Evolutionary conservation across 2,329 filamentous ascomycete species (phyloP).

Genomic region (Neobulgaria alba): DNA sequence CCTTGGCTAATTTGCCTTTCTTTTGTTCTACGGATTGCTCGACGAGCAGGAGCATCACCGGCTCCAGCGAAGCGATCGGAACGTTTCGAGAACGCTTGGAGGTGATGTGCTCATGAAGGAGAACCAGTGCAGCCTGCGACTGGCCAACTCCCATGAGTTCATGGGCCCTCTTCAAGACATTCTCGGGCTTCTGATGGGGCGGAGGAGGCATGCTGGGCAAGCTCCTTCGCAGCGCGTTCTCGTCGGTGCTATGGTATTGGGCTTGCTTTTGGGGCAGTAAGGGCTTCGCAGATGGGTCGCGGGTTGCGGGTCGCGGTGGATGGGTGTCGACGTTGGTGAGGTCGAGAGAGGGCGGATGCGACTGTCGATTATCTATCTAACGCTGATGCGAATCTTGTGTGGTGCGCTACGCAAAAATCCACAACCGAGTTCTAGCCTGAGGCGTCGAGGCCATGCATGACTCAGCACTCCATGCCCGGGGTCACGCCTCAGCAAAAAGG

Average conservation of each 20-base stretch:
- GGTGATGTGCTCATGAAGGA: slow-evolving; percentile 98
- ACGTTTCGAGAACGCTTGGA: slow-evolving; percentile 97
- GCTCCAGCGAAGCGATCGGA: slow-evolving; percentile 91
- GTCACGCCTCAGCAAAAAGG: too few species aligned
- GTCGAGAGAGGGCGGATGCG: too few species aligned
- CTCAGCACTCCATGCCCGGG: too few species aligned
- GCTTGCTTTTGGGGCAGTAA: neutral
- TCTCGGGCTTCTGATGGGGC: slow-evolving; percentile 95
- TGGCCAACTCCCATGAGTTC: slow-evolving; percentile 98
- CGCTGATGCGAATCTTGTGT: too few species aligned
- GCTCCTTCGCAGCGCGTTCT: slow-evolving; percentile 9
- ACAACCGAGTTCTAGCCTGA: too few species aligned
- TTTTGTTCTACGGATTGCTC: slow-evolving; percentile 94
- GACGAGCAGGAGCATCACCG: slow-evolving; percentile 96
- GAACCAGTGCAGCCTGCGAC: slow-evolving; percentile 79
- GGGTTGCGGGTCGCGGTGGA: too few species aligned
- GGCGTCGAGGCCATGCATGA: too few species aligned
- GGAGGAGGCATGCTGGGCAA: slow-evolving; percentile 59
- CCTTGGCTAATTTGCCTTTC: slow-evolving; percentile 97
- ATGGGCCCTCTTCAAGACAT: slow-evolving; percentile 96
- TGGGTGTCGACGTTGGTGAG: too few species aligned
- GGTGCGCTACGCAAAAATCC: too few species aligned
- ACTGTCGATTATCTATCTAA: too few species aligned
- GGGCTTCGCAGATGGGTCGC: too few species aligned
- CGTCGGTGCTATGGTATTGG: neutral